Evolutionary conservation across 2,329 filamentous ascomycete genomes (phyloP), one percentile per base, ranked within the genome.

Genomic region (Neonectria ditissima): DNA sequence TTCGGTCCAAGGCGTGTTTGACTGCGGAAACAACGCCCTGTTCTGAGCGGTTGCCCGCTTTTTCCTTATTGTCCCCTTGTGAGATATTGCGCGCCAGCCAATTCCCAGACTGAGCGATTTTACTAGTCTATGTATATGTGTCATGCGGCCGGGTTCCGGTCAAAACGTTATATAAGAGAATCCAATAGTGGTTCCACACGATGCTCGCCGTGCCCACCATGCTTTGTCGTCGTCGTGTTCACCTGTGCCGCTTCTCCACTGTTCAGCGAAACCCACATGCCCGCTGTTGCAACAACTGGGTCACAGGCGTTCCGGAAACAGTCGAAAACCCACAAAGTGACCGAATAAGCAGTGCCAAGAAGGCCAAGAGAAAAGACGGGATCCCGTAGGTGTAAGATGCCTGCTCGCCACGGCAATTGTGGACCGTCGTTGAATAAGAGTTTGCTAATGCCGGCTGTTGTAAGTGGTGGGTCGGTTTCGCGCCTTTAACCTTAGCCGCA

Each of bases 1-100:
- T 55, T 63, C 68, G 13, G 68, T 78, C 30, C 66, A 73, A 51
- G 75, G 77, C 2, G 71, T 75, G 20, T 78, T 79, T 59, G 74
- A 73, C 47, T 79, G 76, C 55, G 76, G 75, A 30, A 73, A 74
- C 62, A 79, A 79, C 65, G 72, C 75, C 61, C 61, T 78, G 50
- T 77, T 79, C 66, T 79, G 59, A 69, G 62, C 58, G 56, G n/a
- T n/a, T 44, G 55, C 57, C 58, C 47, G 55, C 66, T 68, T 55
- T 64, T 66, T 61, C 48, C 51, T 39, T 69, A 41, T 62, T 18
- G 30, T 32, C 47, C 47, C 47, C 47, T 50, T 50, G 28, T 32
- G 47, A 50, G 16, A 50, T 63, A 57, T 65, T 68, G 60, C 62
- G 60, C 54, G 34, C 47, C 52, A 32, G 37, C 54, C 54, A 56